Conservation (phyloP, 345 rosid genomes). For the Abelmoschus esculentus region DNA sequence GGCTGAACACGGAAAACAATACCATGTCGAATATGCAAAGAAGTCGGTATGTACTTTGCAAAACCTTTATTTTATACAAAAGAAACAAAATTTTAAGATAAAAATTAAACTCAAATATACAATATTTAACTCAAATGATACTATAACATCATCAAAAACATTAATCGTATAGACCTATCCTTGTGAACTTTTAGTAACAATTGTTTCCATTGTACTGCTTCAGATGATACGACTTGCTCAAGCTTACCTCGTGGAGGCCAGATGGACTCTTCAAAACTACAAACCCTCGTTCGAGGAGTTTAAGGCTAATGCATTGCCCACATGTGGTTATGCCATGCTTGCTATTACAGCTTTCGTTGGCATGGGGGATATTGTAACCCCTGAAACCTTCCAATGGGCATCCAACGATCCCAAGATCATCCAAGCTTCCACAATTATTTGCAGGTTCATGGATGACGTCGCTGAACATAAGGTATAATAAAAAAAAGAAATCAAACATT, state of each 20-base stretch:
- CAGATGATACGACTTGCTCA: constrained; percentile 25
- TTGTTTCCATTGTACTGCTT: background rate
- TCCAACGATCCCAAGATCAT: constrained; percentile 11
- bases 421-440: constrained; percentile 8
- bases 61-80: background rate
- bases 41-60: constrained; percentile 22
- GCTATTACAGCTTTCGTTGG: constrained; percentile 14
- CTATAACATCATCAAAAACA: background rate
- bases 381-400: constrained; percentile 22
- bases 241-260: constrained; percentile 23
- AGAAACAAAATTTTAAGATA: background rate
- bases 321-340: constrained; percentile 12
- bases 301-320: constrained; percentile 11
- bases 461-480: constrained; percentile 13
- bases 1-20: constrained; percentile 10
- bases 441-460: constrained; percentile 30
- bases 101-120: background rate
- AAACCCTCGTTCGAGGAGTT: constrained; percentile 29
- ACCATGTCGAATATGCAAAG: constrained; percentile 19
- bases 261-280: constrained; percentile 17
- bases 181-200: background rate
- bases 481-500: too few relatives aligned
- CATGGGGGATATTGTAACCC: constrained; percentile 17
- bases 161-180: too few relatives aligned
- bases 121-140: too few relatives aligned